Conservation (phyloP, 768 basidiomycete species). For the Dentipellis sp. region DNA sequence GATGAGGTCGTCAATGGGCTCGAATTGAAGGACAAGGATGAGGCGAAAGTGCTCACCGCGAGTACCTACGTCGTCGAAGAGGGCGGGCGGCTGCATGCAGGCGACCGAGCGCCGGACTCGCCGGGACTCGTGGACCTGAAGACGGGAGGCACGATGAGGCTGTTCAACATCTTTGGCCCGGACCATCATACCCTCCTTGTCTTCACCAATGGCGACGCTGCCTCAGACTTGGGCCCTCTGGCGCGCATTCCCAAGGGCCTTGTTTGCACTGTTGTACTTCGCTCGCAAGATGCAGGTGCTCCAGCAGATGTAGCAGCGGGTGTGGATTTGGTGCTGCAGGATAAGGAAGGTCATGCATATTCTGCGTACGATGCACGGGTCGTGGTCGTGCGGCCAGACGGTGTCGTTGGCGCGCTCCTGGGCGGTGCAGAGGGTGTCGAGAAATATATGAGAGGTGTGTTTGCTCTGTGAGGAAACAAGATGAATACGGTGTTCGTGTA, state of each 20-base stretch:
- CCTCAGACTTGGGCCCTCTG: background rate
- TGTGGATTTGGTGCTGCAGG: background rate
- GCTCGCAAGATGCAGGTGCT: background rate
- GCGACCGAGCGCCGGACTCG: conserved; percentile 15
- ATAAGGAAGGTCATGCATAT: background rate
- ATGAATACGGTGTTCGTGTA: too few relatives aligned
- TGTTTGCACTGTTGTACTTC: background rate
- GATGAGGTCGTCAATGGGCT: conserved; percentile 2
- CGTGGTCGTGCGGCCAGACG: background rate
- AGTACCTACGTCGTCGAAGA: background rate
- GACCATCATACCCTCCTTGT: conserved; percentile 10
- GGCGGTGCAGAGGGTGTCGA: background rate
- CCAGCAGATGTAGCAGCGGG: background rate
- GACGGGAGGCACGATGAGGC: background rate
- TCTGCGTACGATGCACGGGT: background rate
- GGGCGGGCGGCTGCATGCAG: conserved; percentile 1
- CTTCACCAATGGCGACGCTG: background rate
- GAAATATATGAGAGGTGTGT: conserved; percentile 1
- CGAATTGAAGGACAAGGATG: background rate
- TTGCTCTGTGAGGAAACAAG: background rate
- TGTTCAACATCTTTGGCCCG: conserved; percentile 10
- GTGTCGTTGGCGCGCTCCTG: background rate
- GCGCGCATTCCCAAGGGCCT: background rate
- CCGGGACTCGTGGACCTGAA: background rate
- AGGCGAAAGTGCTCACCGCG: background rate